Base-by-base conservation (phyloP, 352 stramenopile genomes). In the Pythium rhizo-oryzae region DNA sequence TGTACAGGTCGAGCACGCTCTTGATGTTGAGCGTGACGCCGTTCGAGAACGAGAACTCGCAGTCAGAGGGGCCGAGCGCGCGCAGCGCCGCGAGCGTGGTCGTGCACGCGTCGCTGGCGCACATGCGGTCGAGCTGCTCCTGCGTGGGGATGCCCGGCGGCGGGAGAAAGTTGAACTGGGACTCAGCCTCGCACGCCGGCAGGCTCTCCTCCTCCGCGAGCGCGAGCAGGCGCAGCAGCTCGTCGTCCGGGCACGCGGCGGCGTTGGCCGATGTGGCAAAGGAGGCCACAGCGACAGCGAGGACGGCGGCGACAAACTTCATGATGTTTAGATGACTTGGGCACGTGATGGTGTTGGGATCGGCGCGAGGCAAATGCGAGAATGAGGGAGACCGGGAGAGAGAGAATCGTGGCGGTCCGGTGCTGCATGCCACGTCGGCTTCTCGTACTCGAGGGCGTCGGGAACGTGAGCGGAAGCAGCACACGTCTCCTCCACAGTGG, bases 1-100 rank as follows among this genome's bases (percentile, higher is more conserved):
- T 46, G 39, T 46, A 46, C 39, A 13, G 18, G 39, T 46, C 39
- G 39, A 46, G 39, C 8, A 46, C 18, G 9, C 8, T 19, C 39
- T 46, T 46, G 44, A 51, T 19, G 44, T 51, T 51, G n/a, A 51
- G n/a, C 44, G 44, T 25, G 18, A 51, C 44, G 44, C 44, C 44
- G 44, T 51, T 51, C 6, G n/a, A 23, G 44, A 51, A 51, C 18
- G n/a, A 8, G 18, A 28, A 8, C 18, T 28, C 44, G 44, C 44
- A 51, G 44, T 51, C 44, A 3, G 44, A 23, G 18, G 44, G 44
- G 18, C n/a, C 44, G 18, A 51, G 4, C 44, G 4, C 44, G 18
- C n/a, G 16, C 4, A 51, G 44, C n/a, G 4, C 12, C 4, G 18
- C 12, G n/a, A 51, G 44, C 18, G 44, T 51, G 16, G 44, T 19